phyloP scores from a whole-genome alignment of 495 filamentous ascomycete species.

The Trichocladium antarcticum region DNA sequence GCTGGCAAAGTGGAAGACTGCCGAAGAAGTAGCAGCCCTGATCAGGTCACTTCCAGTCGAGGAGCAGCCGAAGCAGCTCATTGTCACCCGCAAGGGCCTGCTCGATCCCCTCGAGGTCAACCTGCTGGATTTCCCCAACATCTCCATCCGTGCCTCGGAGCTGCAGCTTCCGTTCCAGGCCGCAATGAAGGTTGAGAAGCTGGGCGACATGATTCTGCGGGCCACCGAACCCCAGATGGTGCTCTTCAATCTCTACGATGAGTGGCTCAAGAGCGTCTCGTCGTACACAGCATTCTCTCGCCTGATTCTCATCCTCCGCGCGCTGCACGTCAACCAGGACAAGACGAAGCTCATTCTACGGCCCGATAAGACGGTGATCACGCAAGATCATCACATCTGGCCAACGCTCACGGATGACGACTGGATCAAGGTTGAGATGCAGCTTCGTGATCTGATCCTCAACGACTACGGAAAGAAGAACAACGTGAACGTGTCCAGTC shows the following conservation, averaged over 20 bases:
- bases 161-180: slow-evolving; percentile 98
- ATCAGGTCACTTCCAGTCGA: slow-evolving; percentile 96
- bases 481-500: slow-evolving; percentile 93
- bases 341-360: slow-evolving; percentile 95
- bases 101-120: slow-evolving; percentile 97
- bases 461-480: slow-evolving; percentile 99
- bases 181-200: slow-evolving; percentile 99
- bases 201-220: slow-evolving; percentile 97
- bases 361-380: slow-evolving; percentile 98
- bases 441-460: slow-evolving; percentile 87
- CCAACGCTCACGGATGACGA: slow-evolving; percentile 88
- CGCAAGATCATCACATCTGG: slow-evolving; percentile 99
- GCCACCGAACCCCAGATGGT: slow-evolving; percentile 99
- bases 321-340: slow-evolving; percentile 93
- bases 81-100: slow-evolving; percentile 95
- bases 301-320: slow-evolving; percentile 87
- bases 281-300: slow-evolving; percentile 98
- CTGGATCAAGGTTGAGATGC: slow-evolving; percentile 98
- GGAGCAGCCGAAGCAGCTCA: slow-evolving; percentile 98
- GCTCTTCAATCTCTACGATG: slow-evolving; percentile 97
- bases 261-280: slow-evolving; percentile 97
- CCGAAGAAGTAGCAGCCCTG: slow-evolving; percentile 96
- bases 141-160: slow-evolving; percentile 96
- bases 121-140: slow-evolving; percentile 96
- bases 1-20: slow-evolving; percentile 99